phyloP scores from a whole-genome alignment of 495 filamentous ascomycete genomes.

The Lophiotrema nucula region DNA sequence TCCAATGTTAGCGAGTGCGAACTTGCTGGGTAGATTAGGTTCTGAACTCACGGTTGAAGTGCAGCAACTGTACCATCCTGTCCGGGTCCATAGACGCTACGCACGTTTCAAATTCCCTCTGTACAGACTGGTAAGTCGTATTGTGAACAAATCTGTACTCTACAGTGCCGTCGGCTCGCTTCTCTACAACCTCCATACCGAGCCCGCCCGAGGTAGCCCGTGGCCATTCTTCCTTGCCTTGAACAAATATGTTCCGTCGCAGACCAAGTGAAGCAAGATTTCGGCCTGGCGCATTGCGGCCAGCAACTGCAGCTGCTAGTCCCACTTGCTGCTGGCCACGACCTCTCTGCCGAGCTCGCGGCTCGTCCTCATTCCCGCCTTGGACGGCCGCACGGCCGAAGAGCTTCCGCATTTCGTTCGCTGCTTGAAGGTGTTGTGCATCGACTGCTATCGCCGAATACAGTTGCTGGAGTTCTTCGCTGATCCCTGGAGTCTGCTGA shows the following conservation, averaged over 20 bases:
- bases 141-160: slow-evolving; percentile 78
- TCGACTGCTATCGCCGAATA: slow-evolving; percentile 71
- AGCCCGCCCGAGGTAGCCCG: slow-evolving; percentile 75
- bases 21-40: too few species aligned
- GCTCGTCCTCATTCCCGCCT: slow-evolving; percentile 51
- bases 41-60: slow-evolving; percentile 61
- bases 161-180: slow-evolving; percentile 50
- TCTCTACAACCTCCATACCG: slow-evolving; percentile 72
- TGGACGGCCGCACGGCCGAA: slow-evolving; percentile 82
- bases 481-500: slow-evolving; percentile 23
- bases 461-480: slow-evolving; percentile 44
- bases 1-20: slow-evolving; percentile 7
- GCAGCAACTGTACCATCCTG: slow-evolving; percentile 61
- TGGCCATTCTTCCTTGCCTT: slow-evolving; percentile 91
- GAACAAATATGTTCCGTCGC: slow-evolving; percentile 78
- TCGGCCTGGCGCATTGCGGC: slow-evolving; percentile 55
- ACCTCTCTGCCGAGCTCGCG: slow-evolving; percentile 47
- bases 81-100: slow-evolving; percentile 83
- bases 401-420: slow-evolving; percentile 89
- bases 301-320: slow-evolving; percentile 68
- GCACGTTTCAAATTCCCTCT: slow-evolving; percentile 70
- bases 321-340: slow-evolving; percentile 55
- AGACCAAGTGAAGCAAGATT: slow-evolving; percentile 67
- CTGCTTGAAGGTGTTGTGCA: slow-evolving; percentile 74
- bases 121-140: slow-evolving; percentile 69